Conservation (phyloP, 768 basidiomycete genomes). For the Pluteus cervinus region DNA sequence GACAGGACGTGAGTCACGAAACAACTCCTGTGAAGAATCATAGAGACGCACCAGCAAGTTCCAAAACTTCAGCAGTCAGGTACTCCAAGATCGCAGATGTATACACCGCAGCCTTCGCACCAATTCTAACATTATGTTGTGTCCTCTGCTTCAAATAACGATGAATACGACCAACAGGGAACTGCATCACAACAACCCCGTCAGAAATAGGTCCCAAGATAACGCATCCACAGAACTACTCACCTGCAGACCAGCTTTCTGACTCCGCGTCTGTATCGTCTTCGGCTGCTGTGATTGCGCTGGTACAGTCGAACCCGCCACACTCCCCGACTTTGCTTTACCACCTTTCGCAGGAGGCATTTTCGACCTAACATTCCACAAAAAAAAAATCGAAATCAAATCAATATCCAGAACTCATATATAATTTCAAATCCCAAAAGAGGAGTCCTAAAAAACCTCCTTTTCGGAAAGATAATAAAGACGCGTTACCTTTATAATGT, state of each 20-base stretch:
- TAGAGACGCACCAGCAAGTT: constrained; percentile 74
- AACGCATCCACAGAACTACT: too few relatives aligned
- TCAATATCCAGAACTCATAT: too few relatives aligned
- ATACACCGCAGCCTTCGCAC: constrained; percentile 97
- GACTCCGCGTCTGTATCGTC: constrained; percentile 63
- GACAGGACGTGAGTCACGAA: background rate
- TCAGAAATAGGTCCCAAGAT: too few relatives aligned
- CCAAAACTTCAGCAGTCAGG: constrained; percentile 92
- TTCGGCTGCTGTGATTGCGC: constrained; percentile 27
- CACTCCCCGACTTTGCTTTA: constrained; percentile 49
- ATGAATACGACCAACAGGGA: constrained; percentile 97
- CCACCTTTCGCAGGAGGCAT: constrained; percentile 53
- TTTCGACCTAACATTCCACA: too few relatives aligned
- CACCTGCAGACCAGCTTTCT: constrained; percentile 86
- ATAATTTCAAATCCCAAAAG: too few relatives aligned
- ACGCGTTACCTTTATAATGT: too few relatives aligned
- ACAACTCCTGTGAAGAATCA: background rate
- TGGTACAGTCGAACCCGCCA: constrained; percentile 23
- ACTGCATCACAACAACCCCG: constrained; percentile 40
- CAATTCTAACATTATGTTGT: constrained; percentile 91
- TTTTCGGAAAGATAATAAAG: too few relatives aligned
- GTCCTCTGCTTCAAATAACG: constrained; percentile 90
- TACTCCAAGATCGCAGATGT: constrained; percentile 96
- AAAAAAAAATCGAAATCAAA: too few relatives aligned
- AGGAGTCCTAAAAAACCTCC: too few relatives aligned